phyloP scores from a whole-genome alignment of 2,329 filamentous ascomycete genomes.

The Knoxdaviesia proteae region DNA sequence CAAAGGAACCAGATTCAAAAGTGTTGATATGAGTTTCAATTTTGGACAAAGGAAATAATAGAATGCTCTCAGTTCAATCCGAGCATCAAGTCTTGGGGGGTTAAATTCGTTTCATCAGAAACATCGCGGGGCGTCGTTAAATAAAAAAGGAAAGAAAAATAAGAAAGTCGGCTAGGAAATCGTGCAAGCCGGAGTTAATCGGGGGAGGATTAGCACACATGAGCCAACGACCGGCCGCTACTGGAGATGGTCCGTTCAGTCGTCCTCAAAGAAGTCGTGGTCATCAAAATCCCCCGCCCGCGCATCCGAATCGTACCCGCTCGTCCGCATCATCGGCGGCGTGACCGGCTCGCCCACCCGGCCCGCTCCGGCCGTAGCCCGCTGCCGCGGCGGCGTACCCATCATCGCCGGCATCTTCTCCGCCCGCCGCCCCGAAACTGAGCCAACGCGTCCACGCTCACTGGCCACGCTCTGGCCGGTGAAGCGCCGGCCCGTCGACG shows the following conservation, averaged over 20 bases:
- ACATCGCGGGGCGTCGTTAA: not conserved
- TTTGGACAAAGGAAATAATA: too few relatives aligned
- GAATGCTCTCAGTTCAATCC: not conserved
- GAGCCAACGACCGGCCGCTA: not conserved
- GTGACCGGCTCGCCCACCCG: slow-evolving; percentile 26
- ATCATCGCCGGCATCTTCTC: slow-evolving; percentile 17
- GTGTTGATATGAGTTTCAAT: not conserved
- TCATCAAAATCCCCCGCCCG: slow-evolving; percentile 37
- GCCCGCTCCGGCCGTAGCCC: slow-evolving; percentile 7
- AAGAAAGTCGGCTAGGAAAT: not conserved
- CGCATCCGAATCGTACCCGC: slow-evolving; percentile 40
- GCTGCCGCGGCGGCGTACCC: slow-evolving; percentile 22
- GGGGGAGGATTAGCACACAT: not conserved
- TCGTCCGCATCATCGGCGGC: slow-evolving; percentile 38
- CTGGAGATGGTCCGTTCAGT: slow-evolving; percentile 8
- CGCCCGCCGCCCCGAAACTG: slow-evolving; percentile 13
- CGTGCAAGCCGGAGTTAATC: not conserved
- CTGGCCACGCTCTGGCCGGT: slow-evolving; percentile 13
- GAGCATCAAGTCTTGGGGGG: not conserved
- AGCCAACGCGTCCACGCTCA: slow-evolving; percentile 5
- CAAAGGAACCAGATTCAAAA: not conserved
- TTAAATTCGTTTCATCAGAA: too few relatives aligned
- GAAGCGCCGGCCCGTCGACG: slow-evolving; percentile 36
- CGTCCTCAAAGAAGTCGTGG: slow-evolving; percentile 35
- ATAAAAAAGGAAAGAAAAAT: slow-evolving; percentile 3